These are phyloP conservation scores for Metschnikowia vanudenii DNA, from an alignment of 805 yeast species.

Conservation along the genomic window DNA sequence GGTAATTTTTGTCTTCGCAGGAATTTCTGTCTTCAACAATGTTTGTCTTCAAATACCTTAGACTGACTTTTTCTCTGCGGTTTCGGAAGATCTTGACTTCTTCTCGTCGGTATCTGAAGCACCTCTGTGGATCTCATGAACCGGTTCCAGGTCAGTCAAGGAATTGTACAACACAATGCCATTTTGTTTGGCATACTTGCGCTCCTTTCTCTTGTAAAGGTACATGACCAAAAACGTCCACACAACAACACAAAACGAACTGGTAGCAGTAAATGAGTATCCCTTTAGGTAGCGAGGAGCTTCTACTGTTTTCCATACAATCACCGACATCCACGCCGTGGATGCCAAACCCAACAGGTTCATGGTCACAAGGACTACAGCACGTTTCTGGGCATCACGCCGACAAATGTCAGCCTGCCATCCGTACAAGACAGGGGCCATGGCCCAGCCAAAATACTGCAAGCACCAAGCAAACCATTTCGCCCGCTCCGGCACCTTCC, in stretches of 20 bases:
- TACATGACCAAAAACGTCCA: slow-evolving; percentile 55
- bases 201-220: slow-evolving; percentile 40
- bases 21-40: too few relatives aligned
- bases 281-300: slow-evolving; percentile 58
- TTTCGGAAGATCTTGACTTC: too few relatives aligned
- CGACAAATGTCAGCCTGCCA: slow-evolving; percentile 58
- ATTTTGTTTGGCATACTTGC: slow-evolving; percentile 32
- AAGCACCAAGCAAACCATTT: slow-evolving; percentile 65
- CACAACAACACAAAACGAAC: slow-evolving; percentile 44
- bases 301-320: slow-evolving; percentile 56
- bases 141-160: slow-evolving; percentile 20
- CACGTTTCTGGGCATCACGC: slow-evolving; percentile 54
- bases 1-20: too few relatives aligned
- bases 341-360: slow-evolving; percentile 54
- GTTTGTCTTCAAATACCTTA: too few relatives aligned
- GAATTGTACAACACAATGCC: slow-evolving; percentile 36
- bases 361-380: slow-evolving; percentile 55
- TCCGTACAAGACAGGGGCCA: slow-evolving; percentile 60
- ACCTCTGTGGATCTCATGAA: slow-evolving; percentile 9
- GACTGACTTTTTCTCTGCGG: too few relatives aligned
- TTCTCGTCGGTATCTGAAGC: slow-evolving; percentile 1
- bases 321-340: slow-evolving; percentile 48
- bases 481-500: slow-evolving; percentile 55
- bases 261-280: slow-evolving; percentile 47
- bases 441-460: slow-evolving; percentile 61